Conservation (phyloP, 345 rosid genomes). For the Salix brachista region DNA sequence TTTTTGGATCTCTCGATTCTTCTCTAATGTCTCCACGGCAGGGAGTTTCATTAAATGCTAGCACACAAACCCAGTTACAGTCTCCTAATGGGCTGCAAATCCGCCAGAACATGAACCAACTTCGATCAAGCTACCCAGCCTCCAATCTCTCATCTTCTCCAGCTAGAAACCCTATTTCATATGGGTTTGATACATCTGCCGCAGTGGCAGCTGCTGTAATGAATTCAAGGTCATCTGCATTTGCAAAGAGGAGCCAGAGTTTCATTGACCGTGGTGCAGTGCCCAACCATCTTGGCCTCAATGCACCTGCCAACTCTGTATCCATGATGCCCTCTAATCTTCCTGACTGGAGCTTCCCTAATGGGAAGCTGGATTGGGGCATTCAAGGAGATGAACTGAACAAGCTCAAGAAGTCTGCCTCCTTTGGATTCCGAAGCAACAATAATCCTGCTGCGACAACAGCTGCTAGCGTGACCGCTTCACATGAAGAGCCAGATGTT, state of each 20-base stretch:
- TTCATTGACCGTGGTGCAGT: conserved; percentile 64
- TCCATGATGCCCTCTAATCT: conserved; percentile 51
- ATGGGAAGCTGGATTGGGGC: conserved; percentile 88
- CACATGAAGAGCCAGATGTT: conserved; percentile 75
- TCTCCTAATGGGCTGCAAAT: conserved; percentile 65
- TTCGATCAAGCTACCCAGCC: conserved; percentile 56
- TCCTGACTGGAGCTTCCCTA: conserved; percentile 73
- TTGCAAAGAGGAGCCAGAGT: conserved; percentile 85
- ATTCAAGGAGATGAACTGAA: conserved; percentile 78
- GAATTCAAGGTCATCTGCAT: conserved; percentile 87
- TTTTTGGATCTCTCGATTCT: conserved; percentile 55
- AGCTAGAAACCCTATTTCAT: conserved; percentile 44
- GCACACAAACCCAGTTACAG: conserved; percentile 47
- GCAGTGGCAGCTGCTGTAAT: conserved; percentile 85
- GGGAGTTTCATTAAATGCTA: conserved; percentile 38
- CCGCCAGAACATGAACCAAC: conserved; percentile 63
- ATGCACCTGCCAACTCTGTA: conserved; percentile 42
- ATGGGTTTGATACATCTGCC: conserved; percentile 73
- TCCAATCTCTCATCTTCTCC: conserved; percentile 53
- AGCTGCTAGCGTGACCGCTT: conserved; percentile 18
- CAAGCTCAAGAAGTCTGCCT: conserved; percentile 76
- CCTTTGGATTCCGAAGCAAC: conserved; percentile 66
- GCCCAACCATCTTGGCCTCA: conserved; percentile 32
- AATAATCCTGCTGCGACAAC: conserved; percentile 26
- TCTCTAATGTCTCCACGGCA: conserved; percentile 54